Evolutionary conservation across 2,329 filamentous ascomycete species (phyloP), one percentile per base, ranked within the genome.

Genomic region (Berkeleyomyces rouxiae): DNA sequence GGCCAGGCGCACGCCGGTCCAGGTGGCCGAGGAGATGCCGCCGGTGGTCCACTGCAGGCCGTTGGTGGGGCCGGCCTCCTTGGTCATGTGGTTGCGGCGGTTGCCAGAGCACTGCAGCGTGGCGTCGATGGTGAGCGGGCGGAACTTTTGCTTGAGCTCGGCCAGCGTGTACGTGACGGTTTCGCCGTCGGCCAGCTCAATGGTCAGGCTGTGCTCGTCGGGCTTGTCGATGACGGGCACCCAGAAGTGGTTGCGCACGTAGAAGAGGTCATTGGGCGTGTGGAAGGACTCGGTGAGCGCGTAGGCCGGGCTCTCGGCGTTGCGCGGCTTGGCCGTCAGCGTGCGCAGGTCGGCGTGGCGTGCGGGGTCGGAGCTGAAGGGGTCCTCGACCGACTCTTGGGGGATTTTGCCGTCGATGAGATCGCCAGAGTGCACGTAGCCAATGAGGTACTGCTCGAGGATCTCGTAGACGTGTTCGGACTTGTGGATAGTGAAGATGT

Each of bases 401-500:
- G 78, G 74, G 0, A 83, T 78, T 53, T 73, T 72, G 11, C 82
- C 83, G 63, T 83, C 72, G n/a, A 79, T 72, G 1, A 87, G 76
- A 67, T 87, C 84, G 7, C 73, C 74, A 1, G 72, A 71, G 66
- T 86, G 78, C 2, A 87, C 76, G 57, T 78, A 79, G 37, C 84
- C 84, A 57, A 87, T 82, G 36, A 79, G 73, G 68, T 83, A 87
- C 67, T 82, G 78, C n/a, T 81, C 76, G 0, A 87, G 74, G 47
- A 87, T 84, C 59, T 85, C 81, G 64, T 79, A 78, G 4, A 87
- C 82, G 65, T 87, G 81, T 49, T 81, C 75, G 16, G 79, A 77
- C 69, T 86, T 83, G 73, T 87, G 84, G 64, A 87, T 86, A 57
- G 78, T 76, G 69, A 87, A 87, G 61, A 87, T 85, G 64, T 85